These are phyloP conservation scores for Blastocrithidia nonstop DNA, from an alignment of 208 protist species.

Conservation along the genomic window DNA sequence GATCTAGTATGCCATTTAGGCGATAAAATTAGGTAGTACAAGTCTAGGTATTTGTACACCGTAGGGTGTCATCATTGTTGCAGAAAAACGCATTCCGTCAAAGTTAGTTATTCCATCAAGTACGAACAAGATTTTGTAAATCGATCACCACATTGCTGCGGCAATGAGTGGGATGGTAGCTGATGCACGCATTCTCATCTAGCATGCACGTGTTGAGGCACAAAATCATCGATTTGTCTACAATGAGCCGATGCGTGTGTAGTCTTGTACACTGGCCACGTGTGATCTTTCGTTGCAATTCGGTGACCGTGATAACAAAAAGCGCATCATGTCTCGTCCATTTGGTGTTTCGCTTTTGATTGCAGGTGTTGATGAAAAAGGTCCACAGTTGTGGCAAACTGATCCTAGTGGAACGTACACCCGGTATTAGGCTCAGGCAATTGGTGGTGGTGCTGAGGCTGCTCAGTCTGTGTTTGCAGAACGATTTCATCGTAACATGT, in stretches of 20 bases:
- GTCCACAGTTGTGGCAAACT: conserved; percentile 94
- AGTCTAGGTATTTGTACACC: conserved; percentile 95
- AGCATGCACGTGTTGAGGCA: conserved; percentile 96
- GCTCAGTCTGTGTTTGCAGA: conserved; percentile 97
- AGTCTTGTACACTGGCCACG: conserved; percentile 93
- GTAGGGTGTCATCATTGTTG: conserved; percentile 97
- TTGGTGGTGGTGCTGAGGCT: conserved; percentile 96
- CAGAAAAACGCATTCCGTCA: conserved; percentile 98
- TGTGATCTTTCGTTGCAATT: conserved; percentile 97
- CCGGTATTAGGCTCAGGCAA: conserved; percentile 95
- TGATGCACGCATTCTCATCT: conserved; percentile 97
- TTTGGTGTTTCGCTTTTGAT: conserved; percentile 99
- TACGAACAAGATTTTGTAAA: conserved; percentile 97
- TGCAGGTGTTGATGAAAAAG: conserved; percentile 95
- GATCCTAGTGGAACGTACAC: conserved; percentile 97
- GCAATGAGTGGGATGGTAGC: conserved; percentile 97
- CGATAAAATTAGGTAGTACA: conserved; percentile 94
- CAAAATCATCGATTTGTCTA: conserved; percentile 99
- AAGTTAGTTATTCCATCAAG: conserved; percentile 91
- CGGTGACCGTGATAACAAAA: conserved; percentile 88
- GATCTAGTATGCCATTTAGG: conserved; percentile 88
- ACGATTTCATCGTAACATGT: conserved; percentile 94
- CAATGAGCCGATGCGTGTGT: conserved; percentile 96
- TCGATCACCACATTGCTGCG: conserved; percentile 92
- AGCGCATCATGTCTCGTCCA: conserved; percentile 90